phyloP scores from a whole-genome alignment of 768 basidiomycete genomes.

The Lentinula guzmanii region DNA sequence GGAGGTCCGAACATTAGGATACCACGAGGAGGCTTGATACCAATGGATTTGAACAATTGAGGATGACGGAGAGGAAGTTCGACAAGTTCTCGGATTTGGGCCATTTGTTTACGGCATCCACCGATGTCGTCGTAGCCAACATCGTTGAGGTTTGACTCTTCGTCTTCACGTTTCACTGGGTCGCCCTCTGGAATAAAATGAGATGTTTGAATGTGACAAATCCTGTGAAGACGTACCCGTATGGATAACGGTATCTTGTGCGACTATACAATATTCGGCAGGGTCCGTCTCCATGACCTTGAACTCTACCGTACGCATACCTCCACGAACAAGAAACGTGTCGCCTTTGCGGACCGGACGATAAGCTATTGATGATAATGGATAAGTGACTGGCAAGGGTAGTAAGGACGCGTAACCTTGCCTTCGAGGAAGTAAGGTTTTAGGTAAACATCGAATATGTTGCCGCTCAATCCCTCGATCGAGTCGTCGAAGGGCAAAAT shows the following conservation, averaged over 20 bases:
- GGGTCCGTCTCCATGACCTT: conserved; percentile 99
- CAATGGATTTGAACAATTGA: conserved; percentile 99
- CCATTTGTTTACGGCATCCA: conserved; percentile 99
- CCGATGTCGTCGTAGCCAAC: conserved; percentile 99
- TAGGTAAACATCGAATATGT: conserved; percentile 97
- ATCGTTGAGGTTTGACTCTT: conserved; percentile 92
- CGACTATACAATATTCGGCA: conserved; percentile 96
- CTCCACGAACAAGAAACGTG: conserved; percentile 98
- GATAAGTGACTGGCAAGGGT: background rate
- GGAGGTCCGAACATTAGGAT: conserved; percentile 98
- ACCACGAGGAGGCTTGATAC: conserved; percentile 99
- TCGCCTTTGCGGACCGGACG: conserved; percentile 96
- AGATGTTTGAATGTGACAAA: background rate
- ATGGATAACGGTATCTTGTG: conserved; percentile 97
- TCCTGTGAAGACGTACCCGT: conserved; percentile 45
- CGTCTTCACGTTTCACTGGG: conserved; percentile 97
- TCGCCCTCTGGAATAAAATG: conserved; percentile 71
- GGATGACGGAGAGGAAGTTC: conserved; percentile 97
- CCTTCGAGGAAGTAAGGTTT: conserved; percentile 99
- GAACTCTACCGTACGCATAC: conserved; percentile 98
- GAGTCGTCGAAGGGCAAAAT: conserved; percentile 98
- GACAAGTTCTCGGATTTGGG: conserved; percentile 98
- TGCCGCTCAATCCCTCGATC: conserved; percentile 94
- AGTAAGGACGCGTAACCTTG: conserved; percentile 18
- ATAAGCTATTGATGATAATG: conserved; percentile 50